Conservation (phyloP, 495 filamentous ascomycete genomes). For the Hypoxylon fuscum region DNA sequence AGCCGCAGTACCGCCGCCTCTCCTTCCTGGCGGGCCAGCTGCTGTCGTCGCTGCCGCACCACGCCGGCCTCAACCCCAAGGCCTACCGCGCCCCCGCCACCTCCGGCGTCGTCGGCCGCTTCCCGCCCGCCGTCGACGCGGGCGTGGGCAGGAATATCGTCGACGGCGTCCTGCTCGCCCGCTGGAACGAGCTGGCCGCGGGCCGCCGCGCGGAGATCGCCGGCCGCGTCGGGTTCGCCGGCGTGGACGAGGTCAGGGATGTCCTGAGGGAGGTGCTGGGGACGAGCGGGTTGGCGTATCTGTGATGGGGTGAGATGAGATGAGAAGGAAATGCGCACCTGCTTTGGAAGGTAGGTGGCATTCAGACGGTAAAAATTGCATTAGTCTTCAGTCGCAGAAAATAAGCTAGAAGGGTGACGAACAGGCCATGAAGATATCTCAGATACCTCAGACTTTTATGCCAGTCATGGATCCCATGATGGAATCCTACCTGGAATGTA, state of each 20-base stretch:
- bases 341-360: too few species aligned
- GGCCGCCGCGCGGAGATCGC: conserved; percentile 75
- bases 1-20: conserved; percentile 83
- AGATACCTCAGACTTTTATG: too few species aligned
- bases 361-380: too few species aligned
- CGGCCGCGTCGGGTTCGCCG: conserved; percentile 66
- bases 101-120: conserved; percentile 39
- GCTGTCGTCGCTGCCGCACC: conserved; percentile 74
- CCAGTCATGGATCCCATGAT: too few species aligned
- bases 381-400: too few species aligned
- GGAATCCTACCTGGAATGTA: too few species aligned
- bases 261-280: conserved; percentile 58
- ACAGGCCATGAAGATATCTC: too few species aligned
- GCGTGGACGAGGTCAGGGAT: conserved; percentile 69
- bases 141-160: conserved; percentile 60
- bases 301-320: too few species aligned
- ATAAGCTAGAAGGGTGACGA: too few species aligned
- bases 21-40: conserved; percentile 84
- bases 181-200: conserved; percentile 76
- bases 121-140: conserved; percentile 54
- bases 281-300: conserved; percentile 34
- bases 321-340: too few species aligned
- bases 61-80: conserved; percentile 82
- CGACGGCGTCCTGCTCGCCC: conserved; percentile 59
- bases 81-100: conserved; percentile 72